Conservation (phyloP, 2,329 filamentous ascomycete species). For the Ascochyta clinopodiicola region DNA sequence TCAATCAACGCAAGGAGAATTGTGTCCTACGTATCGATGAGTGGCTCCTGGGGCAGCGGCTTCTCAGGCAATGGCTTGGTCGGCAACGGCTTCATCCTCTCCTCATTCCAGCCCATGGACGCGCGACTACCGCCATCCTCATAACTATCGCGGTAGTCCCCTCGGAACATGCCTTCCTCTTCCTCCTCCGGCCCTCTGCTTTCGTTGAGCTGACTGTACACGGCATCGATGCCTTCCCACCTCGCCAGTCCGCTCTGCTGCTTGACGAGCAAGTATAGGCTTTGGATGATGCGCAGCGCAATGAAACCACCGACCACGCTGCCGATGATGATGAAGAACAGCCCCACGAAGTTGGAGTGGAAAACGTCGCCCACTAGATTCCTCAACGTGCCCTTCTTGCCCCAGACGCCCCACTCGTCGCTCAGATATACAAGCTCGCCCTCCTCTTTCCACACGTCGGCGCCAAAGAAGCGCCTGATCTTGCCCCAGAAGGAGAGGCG, state of each 20-base stretch:
- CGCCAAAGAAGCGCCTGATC: slow-evolving; percentile 37
- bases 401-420: slow-evolving; percentile 41
- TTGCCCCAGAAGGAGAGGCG: slow-evolving; percentile 24
- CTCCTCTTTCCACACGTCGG: slow-evolving; percentile 32
- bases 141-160: slow-evolving; percentile 35
- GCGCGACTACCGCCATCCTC: slow-evolving; percentile 22
- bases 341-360: slow-evolving; percentile 33
- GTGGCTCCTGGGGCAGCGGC: slow-evolving; percentile 42
- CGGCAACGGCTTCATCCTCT: slow-evolving; percentile 35
- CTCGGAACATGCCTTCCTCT: slow-evolving; percentile 29
- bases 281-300: slow-evolving; percentile 26
- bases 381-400: slow-evolving; percentile 40
- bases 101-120: slow-evolving; percentile 26
- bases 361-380: slow-evolving; percentile 33
- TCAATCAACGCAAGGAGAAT: too few species aligned
- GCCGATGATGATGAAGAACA: slow-evolving; percentile 31
- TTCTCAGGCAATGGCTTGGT: slow-evolving; percentile 46
- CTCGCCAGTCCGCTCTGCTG: slow-evolving; percentile 38
- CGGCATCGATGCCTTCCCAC: slow-evolving; percentile 45
- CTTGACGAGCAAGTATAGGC: slow-evolving; percentile 27
- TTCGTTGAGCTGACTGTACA: slow-evolving; percentile 38
- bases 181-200: slow-evolving; percentile 33
- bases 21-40: slow-evolving; percentile 34
- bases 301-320: slow-evolving; percentile 27
- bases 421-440: slow-evolving; percentile 36